Evolutionary conservation across 2,329 filamentous ascomycete species (phyloP), one percentile per base, ranked within the genome.

Genomic region (Nemania sp.): DNA sequence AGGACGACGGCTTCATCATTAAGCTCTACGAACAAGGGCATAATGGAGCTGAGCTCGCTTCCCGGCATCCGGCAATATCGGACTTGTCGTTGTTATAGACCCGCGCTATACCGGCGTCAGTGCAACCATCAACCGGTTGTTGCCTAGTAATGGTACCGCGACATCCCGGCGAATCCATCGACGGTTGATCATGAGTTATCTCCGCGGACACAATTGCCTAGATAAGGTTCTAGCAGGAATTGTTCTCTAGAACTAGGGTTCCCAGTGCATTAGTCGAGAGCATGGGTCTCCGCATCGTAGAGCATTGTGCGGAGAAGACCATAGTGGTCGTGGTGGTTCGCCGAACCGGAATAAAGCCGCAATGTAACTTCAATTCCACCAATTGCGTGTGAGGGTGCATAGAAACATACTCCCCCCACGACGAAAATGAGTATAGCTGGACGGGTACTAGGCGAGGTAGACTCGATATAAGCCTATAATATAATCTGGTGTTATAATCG

Each of bases 311-410:
- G 45, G 64, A 67, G 57, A 57, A 52, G 32, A 43, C 27, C 29
- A 43, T 5, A 32, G 35, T 4, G 35, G 38, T 27, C 27, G n/a
- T 27, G 41, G 26, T 5, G 32, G 22, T 26, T 26, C 32, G 24
- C 26, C 52, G 7, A 35, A 45, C 47, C 47, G 43, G n/a, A 38
- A n/a, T 24, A n/a, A 29, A 24, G 45, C 47, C 49, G 13, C n/a
- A 47, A 55, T 53, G 22, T n/a, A 29, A 54, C 53, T 38, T 41
- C 32, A 52, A 57, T 67, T 67, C 55, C 54, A 67, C 65, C 65
- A 67, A 63, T 67, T 15, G 51, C 24, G n/a, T 38, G 13, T 18
- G 18, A 22, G 27, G 22, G n/a, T 24, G 47, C 0, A 7, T 2
- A n/a, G n/a, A n/a, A n/a, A n/a, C n/a, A 18, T 10, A 47, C 22